phyloP scores from a whole-genome alignment of 2,329 filamentous ascomycete genomes.

The Ceratocystis ficicola region DNA sequence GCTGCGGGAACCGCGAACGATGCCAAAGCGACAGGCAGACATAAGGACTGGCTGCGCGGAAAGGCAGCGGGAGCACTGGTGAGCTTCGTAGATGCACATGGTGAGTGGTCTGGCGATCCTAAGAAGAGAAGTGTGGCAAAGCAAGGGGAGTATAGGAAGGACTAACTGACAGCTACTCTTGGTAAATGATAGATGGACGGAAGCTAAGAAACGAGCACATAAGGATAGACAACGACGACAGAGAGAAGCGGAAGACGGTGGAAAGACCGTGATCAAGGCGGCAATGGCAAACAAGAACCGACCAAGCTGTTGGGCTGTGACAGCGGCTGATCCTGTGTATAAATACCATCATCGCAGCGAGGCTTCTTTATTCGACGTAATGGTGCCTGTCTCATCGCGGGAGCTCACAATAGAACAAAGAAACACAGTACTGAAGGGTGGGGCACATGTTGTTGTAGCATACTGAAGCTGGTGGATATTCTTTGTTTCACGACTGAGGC shows the following conservation, averaged over 20 bases:
- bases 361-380: not conserved
- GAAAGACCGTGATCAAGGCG: not conserved
- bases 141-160: not conserved
- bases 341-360: not conserved
- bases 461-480: not conserved
- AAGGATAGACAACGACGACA: not conserved
- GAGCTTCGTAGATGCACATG: slow-evolving; percentile 14
- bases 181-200: not conserved
- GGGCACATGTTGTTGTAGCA: not conserved
- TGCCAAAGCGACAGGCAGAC: slow-evolving; percentile 1
- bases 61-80: slow-evolving; percentile 2
- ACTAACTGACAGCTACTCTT: slow-evolving; percentile 1
- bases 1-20: not conserved
- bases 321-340: not conserved
- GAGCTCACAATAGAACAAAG: not conserved
- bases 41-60: not conserved
- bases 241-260: not conserved
- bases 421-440: not conserved
- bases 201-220: not conserved
- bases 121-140: not conserved
- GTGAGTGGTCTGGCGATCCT: not conserved
- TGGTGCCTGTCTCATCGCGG: not conserved
- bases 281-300: not conserved
- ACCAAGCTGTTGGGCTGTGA: not conserved
- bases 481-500: not conserved